Percentiles rank a stretch among this genome's conserved stretches.
Conservation (phyloP, 805 yeast species). For the Starmerella cellae region DNA sequence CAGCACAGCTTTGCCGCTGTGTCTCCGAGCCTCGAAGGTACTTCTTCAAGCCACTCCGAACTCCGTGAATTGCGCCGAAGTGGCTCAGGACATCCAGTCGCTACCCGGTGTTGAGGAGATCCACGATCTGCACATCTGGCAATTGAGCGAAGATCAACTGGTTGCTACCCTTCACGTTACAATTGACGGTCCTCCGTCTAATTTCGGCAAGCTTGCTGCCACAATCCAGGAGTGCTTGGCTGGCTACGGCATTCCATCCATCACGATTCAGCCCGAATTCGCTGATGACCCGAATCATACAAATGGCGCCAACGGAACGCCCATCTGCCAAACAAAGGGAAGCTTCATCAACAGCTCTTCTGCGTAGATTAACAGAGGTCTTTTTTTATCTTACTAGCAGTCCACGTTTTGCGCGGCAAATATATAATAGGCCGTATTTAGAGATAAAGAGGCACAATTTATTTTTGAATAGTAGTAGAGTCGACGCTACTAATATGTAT, state of each 20-base stretch:
- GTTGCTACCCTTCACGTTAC: conserved; percentile 87
- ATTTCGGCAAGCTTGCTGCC: conserved; percentile 57
- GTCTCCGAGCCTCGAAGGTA: conserved; percentile 74
- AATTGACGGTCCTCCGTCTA: conserved; percentile 47
- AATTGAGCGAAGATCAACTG: conserved; percentile 69
- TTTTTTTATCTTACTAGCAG: neutral
- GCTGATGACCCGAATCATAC: too few relatives aligned
- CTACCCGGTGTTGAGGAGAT: conserved; percentile 68
- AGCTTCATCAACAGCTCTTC: conserved; percentile 11
- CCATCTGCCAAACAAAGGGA: conserved; percentile 19
- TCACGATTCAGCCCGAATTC: conserved; percentile 95
- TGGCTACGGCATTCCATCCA: conserved; percentile 76
- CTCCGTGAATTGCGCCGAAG: conserved; percentile 61
- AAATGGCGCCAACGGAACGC: too few relatives aligned
- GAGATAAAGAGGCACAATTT: too few relatives aligned
- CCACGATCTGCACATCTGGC: conserved; percentile 96
- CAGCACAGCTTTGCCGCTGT: conserved; percentile 80
- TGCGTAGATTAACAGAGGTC: neutral
- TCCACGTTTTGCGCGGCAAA: neutral
- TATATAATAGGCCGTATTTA: too few relatives aligned
- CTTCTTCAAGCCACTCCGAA: conserved; percentile 86
- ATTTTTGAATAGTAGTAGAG: too few relatives aligned
- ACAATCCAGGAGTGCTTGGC: conserved; percentile 69
- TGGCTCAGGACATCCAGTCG: conserved; percentile 51
- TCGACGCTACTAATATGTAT: too few relatives aligned